A percentile compares a stretch with the other conserved stretches of the same genome.
Conservation (phyloP, 2,329 filamentous ascomycete species). For the Aspergillus novofumigatus region DNA sequence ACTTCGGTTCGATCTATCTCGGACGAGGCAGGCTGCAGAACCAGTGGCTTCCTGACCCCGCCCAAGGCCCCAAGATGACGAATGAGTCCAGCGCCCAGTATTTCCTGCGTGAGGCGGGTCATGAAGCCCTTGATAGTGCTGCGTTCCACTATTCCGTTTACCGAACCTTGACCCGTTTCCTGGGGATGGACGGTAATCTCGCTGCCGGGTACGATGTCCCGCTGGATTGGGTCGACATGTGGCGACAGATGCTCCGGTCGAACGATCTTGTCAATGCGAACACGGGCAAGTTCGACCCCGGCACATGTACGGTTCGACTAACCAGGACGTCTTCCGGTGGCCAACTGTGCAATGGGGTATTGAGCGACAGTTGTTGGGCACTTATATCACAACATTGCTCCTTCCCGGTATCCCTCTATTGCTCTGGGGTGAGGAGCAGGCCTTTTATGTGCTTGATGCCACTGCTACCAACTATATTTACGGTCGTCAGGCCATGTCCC, state of each 20-base stretch:
- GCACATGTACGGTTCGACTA: conserved; percentile 60
- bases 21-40: conserved; percentile 56
- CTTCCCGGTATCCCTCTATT: conserved; percentile 59
- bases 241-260: conserved; percentile 52
- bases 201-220: conserved; percentile 50
- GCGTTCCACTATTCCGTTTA: conserved; percentile 62
- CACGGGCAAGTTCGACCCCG: conserved; percentile 57
- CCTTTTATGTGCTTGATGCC: conserved; percentile 59
- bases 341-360: conserved; percentile 54
- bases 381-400: conserved; percentile 55
- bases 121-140: conserved; percentile 53
- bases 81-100: conserved; percentile 38
- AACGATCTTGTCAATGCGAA: conserved; percentile 58
- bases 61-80: conserved; percentile 46
- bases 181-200: conserved; percentile 56
- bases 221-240: conserved; percentile 51
- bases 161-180: conserved; percentile 54
- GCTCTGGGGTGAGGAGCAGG: conserved; percentile 62
- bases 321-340: conserved; percentile 63
- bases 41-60: conserved; percentile 44
- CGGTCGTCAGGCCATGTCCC: conserved; percentile 58
- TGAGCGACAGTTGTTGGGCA: conserved; percentile 52
- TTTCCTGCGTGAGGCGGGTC: conserved; percentile 51
- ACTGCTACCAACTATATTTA: conserved; percentile 62
- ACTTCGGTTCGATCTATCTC: conserved; percentile 57